Evolutionary conservation across 345 rosid species (phyloP).

Genomic region (Acer saccharum): DNA sequence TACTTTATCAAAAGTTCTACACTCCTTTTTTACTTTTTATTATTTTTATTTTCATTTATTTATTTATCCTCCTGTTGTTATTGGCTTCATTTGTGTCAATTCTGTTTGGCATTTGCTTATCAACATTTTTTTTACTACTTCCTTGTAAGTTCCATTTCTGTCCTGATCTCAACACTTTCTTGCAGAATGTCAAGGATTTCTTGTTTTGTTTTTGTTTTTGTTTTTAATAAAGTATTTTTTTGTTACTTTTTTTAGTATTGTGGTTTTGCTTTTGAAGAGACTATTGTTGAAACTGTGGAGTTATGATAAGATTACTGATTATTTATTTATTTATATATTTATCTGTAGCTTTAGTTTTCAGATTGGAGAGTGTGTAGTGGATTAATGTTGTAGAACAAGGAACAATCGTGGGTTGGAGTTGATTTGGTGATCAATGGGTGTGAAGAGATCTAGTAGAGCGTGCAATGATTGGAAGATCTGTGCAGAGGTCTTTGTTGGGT

Average conservation of each 20-base stretch:
- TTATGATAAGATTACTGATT: slow-evolving; percentile 18
- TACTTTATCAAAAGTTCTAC: slow-evolving; percentile 24
- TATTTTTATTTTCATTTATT: neutral
- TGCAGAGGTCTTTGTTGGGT: slow-evolving; percentile 39
- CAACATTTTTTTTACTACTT: slow-evolving; percentile 13
- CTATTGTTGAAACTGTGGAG: slow-evolving; percentile 13
- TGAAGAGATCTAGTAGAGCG: slow-evolving; percentile 53
- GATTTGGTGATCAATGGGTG: slow-evolving; percentile 48
- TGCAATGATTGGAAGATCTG: slow-evolving; percentile 49
- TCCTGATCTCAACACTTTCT: neutral
- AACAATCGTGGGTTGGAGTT: slow-evolving; percentile 19
- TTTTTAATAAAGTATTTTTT: neutral
- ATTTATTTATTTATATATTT: slow-evolving; percentile 7
- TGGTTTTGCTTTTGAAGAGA: neutral
- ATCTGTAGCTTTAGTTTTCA: slow-evolving; percentile 23
- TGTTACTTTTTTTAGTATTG: slow-evolving; percentile 13
- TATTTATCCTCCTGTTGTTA: slow-evolving; percentile 17
- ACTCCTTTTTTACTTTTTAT: neutral
- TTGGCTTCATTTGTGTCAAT: slow-evolving; percentile 22
- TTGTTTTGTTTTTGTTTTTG: neutral
- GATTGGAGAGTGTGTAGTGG: slow-evolving; percentile 42
- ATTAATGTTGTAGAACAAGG: slow-evolving; percentile 31
- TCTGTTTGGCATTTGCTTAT: slow-evolving; percentile 19
- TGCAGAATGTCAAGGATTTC: neutral
- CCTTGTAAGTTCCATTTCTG: slow-evolving; percentile 29